These are phyloP conservation scores for Thuidium tamariscinum DNA, from an alignment of 225 moss, liverwort and hornwort species.

Conservation along the genomic window DNA sequence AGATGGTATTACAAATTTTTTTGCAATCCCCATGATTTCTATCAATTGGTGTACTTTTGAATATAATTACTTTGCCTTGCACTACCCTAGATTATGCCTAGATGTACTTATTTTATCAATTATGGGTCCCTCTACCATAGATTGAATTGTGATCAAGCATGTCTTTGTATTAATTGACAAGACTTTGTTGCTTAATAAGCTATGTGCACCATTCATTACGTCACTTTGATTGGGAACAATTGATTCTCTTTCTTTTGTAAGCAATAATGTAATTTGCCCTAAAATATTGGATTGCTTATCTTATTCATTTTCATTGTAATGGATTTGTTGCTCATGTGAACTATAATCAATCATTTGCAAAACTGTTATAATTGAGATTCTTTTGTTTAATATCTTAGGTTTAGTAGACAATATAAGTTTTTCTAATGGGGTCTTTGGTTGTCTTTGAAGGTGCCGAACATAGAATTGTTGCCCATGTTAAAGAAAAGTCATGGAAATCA, in stretches of 20 bases:
- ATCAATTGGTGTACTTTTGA: too few species aligned
- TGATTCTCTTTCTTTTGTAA: neutral
- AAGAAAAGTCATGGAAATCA: neutral
- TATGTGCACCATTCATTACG: accelerated
- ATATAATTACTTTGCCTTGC: too few species aligned
- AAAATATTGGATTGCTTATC: neutral
- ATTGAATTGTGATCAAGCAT: neutral
- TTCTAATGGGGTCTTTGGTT: slow-evolving; percentile 48
- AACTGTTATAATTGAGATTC: neutral
- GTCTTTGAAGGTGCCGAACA: slow-evolving; percentile 42
- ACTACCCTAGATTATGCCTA: too few species aligned
- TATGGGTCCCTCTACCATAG: accelerated
- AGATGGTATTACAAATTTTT: too few species aligned
- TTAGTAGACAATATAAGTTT: slow-evolving; percentile 31
- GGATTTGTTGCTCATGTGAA: neutral
- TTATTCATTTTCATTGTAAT: neutral
- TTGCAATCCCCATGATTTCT: too few species aligned
- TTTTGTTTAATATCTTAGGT: slow-evolving; percentile 1
- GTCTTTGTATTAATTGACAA: accelerated
- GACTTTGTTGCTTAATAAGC: accelerated
- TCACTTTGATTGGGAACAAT: neutral
- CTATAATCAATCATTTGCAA: neutral
- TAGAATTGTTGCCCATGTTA: neutral
- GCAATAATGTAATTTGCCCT: neutral
- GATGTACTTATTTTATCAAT: too few species aligned